Percentiles rank a stretch among this genome's conserved stretches.
Conservation (phyloP, 495 filamentous ascomycete species). For the Penicillium fimorum region DNA sequence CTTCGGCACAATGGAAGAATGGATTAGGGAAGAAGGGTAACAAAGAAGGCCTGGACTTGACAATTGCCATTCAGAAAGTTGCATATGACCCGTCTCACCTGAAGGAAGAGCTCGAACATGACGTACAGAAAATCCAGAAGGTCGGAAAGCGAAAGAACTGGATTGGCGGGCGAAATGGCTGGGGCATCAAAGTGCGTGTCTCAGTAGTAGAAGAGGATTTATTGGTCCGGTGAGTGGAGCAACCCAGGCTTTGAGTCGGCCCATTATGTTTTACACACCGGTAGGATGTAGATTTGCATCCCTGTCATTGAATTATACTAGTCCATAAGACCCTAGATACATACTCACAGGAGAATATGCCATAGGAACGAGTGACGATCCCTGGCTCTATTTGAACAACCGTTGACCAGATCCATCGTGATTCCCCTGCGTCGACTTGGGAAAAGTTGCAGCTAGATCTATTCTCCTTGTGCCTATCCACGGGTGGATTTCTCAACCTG, state of each 20-base stretch:
- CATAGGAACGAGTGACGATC: no score
- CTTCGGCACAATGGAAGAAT: slow-evolving; percentile 24
- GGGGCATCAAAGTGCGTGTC: slow-evolving; percentile 33
- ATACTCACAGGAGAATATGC: neutral
- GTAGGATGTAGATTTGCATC: neutral
- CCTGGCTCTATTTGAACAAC: neutral
- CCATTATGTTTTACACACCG: neutral
- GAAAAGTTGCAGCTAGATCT: neutral
- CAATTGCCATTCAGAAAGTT: slow-evolving; percentile 29
- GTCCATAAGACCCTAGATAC: neutral
- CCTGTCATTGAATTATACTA: neutral
- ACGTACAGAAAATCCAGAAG: slow-evolving; percentile 30
- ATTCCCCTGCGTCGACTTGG: neutral
- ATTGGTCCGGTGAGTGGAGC: slow-evolving; percentile 3
- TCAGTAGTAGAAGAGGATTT: slow-evolving; percentile 26
- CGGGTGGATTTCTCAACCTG: neutral
- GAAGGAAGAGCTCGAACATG: slow-evolving; percentile 28
- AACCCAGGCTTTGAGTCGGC: neutral
- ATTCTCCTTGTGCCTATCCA: neutral
- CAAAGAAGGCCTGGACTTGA: slow-evolving; percentile 28
- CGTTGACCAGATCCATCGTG: neutral
- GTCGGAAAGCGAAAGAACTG: slow-evolving; percentile 38
- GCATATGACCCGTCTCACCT: slow-evolving; percentile 29
- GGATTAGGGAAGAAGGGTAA: slow-evolving; percentile 30
- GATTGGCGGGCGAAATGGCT: slow-evolving; percentile 33